These are phyloP conservation scores for Cornus florida DNA, from an alignment of 148 eudicot genomes.

Conservation along the genomic window DNA sequence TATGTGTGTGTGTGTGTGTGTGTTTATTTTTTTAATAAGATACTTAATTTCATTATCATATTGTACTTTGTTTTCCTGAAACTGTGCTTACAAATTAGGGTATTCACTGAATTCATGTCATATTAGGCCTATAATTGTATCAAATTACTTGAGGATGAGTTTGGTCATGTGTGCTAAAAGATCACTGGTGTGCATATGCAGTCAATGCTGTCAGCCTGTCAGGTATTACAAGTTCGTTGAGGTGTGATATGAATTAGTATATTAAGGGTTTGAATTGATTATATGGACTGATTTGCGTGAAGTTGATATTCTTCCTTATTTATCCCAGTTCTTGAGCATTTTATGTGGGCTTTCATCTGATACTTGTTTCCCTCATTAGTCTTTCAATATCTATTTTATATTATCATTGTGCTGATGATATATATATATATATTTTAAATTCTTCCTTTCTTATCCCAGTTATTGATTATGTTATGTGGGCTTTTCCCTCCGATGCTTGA, in stretches of 20 bases:
- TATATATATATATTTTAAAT: too few species aligned
- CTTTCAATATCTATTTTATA: too few species aligned
- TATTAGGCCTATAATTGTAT: background rate
- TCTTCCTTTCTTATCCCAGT: too few species aligned
- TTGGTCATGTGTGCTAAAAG: background rate
- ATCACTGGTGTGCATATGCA: background rate
- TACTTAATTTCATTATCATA: background rate
- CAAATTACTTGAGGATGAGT: background rate
- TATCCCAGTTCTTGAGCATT: background rate
- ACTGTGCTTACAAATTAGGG: background rate
- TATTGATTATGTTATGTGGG: too few species aligned
- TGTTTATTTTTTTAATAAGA: background rate
- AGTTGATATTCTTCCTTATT: slow-evolving; percentile 4
- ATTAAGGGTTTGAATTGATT: background rate
- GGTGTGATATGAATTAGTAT: background rate
- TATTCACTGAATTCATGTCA: background rate
- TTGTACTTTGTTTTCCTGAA: background rate
- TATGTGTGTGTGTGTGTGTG: background rate
- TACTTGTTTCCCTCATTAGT: background rate
- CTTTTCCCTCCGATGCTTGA: too few species aligned
- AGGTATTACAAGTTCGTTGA: background rate
- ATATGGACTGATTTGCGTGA: slow-evolving; percentile 1
- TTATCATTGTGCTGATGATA: too few species aligned
- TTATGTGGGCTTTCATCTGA: background rate
- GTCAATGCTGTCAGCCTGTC: background rate